Evolutionary conservation across 345 rosid genomes (phyloP), one percentile per base, ranked within the genome.

Genomic region (Bruguiera parviflora): DNA sequence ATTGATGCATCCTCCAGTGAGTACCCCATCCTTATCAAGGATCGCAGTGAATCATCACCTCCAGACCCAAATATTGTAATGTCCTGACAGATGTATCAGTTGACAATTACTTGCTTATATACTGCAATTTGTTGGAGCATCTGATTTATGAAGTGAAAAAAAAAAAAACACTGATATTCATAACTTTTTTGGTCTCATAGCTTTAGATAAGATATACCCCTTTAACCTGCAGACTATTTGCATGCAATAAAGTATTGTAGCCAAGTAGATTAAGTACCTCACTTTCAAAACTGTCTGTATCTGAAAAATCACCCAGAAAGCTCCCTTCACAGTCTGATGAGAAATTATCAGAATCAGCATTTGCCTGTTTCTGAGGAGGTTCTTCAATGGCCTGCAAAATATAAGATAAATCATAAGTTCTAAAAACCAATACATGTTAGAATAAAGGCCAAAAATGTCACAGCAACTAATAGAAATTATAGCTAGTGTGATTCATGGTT

Each of bases 1-100:
- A 84, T 68, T 72, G 86, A 73, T 64, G 85, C 97, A 72, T 91
- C 97, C 6, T 74, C 78, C 64, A 47, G 63, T 3, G 85, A 56
- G 78, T 87, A 94, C 19, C 96, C 98, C 98, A 94, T 89, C 59
- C 65, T 81, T 20, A 64, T 77, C 71, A 91, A 81, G 66, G 71
- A 78, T 53, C 63, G 29, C 58, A 91, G 72, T 35, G 73, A 81
- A 37, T 61, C 39, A 37, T 79, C 80, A 68, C 74, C 79, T 22
- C 72, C 86, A 53, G 85, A 75, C 22, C 70, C 75, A 29, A 69
- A 64, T 75, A 82, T 77, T 21, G 59, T 62, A 46, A 73, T 65
- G 65, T 71, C 90, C 92, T 85, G 82, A 69, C 75, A 69, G 53
- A 64, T 29, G 63, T 19, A 71, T 71, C 19, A 75, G 27, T 49